phyloP scores from a whole-genome alignment of 2,329 filamentous ascomycete species.

The Proliferodiscus dingleyae region DNA sequence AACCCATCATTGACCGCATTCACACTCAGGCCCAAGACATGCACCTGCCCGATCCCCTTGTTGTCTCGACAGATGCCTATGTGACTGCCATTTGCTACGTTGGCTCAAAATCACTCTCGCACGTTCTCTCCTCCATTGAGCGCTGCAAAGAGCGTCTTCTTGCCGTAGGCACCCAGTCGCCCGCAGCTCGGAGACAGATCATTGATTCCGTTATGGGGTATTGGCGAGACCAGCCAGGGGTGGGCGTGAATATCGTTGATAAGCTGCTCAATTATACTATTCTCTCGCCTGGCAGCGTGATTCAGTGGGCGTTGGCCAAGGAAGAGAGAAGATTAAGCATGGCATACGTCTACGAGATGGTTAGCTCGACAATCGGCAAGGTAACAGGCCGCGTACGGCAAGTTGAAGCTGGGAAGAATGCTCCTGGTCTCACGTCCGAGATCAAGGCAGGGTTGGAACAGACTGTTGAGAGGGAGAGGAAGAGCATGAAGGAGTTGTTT shows the following conservation, averaged over 20 bases:
- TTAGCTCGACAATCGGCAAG: slow-evolving; percentile 83
- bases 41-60: slow-evolving; percentile 66
- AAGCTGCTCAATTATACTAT: slow-evolving; percentile 98
- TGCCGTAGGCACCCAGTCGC: slow-evolving; percentile 68
- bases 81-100: slow-evolving; percentile 90
- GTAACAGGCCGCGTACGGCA: slow-evolving; percentile 83
- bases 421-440: slow-evolving; percentile 49
- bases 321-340: slow-evolving; percentile 60
- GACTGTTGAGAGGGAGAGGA: slow-evolving; percentile 63
- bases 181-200: slow-evolving; percentile 78
- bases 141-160: slow-evolving; percentile 86
- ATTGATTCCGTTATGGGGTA: slow-evolving; percentile 86
- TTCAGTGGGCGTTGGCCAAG: slow-evolving; percentile 79
- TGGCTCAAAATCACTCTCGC: slow-evolving; percentile 91
- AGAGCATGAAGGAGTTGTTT: slow-evolving; percentile 76
- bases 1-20: slow-evolving; percentile 73
- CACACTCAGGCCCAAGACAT: slow-evolving; percentile 69
- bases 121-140: slow-evolving; percentile 93
- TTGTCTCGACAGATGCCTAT: slow-evolving; percentile 88
- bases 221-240: slow-evolving; percentile 88
- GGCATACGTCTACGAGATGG: slow-evolving; percentile 81
- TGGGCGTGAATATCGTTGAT: slow-evolving; percentile 88
- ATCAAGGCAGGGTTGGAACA: slow-evolving; percentile 49
- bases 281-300: slow-evolving; percentile 75
- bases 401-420: slow-evolving; percentile 61